Conservation (phyloP, 2,329 filamentous ascomycete species). For the Scleromitrula shiraiana region DNA sequence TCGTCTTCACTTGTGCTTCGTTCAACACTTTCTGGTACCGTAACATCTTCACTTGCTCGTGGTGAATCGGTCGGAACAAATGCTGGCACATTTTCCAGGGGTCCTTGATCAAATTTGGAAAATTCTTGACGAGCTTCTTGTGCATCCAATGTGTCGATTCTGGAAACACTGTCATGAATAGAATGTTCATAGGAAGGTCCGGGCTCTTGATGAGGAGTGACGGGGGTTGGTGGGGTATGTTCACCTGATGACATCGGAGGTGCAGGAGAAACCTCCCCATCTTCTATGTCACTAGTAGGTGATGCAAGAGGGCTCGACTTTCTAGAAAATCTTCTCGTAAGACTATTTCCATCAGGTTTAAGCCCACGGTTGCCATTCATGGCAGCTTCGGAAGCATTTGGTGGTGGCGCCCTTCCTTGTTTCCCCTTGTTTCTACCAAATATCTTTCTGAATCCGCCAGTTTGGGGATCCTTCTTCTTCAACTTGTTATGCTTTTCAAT, state of each 20-base stretch:
- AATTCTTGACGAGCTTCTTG: constrained; percentile 53
- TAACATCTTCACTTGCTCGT: constrained; percentile 35
- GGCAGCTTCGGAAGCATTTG: constrained; percentile 10
- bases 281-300: constrained; percentile 13
- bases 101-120: constrained; percentile 77
- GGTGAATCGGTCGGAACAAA: constrained; percentile 50
- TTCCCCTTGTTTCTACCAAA: constrained; percentile 49
- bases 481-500: constrained; percentile 41
- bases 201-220: constrained; percentile 26
- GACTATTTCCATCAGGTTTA: constrained; percentile 21
- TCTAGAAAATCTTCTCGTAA: constrained; percentile 35
- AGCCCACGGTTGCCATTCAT: constrained; percentile 30
- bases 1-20: constrained; percentile 24
- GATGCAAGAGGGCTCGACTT: constrained; percentile 28
- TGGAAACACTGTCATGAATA: constrained; percentile 44
- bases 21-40: constrained; percentile 25
- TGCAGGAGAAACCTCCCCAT: constrained; percentile 24
- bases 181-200: constrained; percentile 39
- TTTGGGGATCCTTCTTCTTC: constrained; percentile 38
- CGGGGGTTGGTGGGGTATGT: constrained; percentile 17
- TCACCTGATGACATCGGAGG: constrained; percentile 27
- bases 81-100: constrained; percentile 76
- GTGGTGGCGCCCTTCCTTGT: constrained; percentile 11
- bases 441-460: constrained; percentile 51
- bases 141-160: constrained; percentile 51